phyloP scores from a whole-genome alignment of 2,329 filamentous ascomycete species.

The Ophiostoma sp. region DNA sequence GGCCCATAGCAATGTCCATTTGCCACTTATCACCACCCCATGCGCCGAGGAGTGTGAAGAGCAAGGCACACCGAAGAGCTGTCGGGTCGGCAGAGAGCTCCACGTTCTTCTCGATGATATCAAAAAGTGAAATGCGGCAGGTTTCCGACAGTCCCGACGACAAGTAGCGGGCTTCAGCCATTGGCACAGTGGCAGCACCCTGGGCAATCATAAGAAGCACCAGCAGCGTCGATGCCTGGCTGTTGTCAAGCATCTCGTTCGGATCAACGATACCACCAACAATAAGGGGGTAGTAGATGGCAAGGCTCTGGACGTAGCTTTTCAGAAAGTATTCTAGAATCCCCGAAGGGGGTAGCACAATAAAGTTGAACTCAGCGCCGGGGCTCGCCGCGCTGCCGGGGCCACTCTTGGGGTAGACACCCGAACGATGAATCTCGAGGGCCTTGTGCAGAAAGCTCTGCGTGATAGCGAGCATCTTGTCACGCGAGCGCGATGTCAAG shows the following conservation, averaged over 20 bases:
- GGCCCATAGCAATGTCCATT: constrained; percentile 71
- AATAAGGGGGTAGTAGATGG: constrained; percentile 60
- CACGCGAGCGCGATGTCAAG: constrained; percentile 49
- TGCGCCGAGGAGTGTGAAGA: constrained; percentile 62
- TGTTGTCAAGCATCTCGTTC: constrained; percentile 62
- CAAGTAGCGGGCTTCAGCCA: constrained; percentile 58
- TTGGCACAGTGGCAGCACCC: constrained; percentile 61
- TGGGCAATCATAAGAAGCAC: constrained; percentile 67
- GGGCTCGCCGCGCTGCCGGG: constrained; percentile 39
- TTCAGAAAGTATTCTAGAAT: constrained; percentile 63
- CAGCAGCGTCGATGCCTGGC: constrained; percentile 59
- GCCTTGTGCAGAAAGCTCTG: constrained; percentile 66
- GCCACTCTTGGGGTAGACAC: constrained; percentile 30
- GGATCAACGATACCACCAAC: constrained; percentile 56
- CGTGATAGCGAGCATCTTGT: constrained; percentile 66
- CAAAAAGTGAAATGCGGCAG: constrained; percentile 65
- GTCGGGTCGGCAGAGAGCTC: constrained; percentile 61
- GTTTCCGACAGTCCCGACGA: constrained; percentile 64
- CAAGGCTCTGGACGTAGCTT: constrained; percentile 60
- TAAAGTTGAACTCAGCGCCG: constrained; percentile 49
- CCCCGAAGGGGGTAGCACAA: constrained; percentile 59
- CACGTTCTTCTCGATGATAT: constrained; percentile 66
- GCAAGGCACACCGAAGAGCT: constrained; percentile 58
- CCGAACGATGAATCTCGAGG: constrained; percentile 59
- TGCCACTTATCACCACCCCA: constrained; percentile 75